Conservation (phyloP, 2,329 filamentous ascomycete genomes). For the Pyricularia grisea region DNA sequence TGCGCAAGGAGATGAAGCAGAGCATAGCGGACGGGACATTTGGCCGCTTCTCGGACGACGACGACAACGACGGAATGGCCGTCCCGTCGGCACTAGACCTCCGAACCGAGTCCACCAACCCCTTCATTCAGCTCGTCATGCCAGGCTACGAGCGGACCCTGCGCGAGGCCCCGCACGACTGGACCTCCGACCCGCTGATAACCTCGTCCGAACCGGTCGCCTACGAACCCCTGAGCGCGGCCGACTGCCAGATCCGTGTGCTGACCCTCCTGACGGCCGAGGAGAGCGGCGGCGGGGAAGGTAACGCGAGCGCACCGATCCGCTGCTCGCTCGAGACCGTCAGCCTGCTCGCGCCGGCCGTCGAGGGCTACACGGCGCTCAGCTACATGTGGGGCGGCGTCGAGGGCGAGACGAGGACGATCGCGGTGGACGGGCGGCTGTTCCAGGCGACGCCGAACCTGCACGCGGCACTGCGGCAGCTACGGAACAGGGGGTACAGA, state of each 20-base stretch:
- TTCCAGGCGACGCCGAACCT: slow-evolving; percentile 8
- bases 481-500: slow-evolving; percentile 3
- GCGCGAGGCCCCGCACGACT: background rate
- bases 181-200: background rate
- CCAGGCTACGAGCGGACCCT: background rate
- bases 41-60: background rate
- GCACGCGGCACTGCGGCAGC: slow-evolving; percentile 8
- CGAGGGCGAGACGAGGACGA: background rate
- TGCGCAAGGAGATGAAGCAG: slow-evolving; percentile 1
- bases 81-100: background rate
- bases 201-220: background rate
- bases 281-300: background rate
- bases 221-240: background rate
- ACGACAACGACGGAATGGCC: background rate
- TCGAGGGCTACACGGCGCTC: slow-evolving; percentile 1
- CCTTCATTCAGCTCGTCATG: background rate
- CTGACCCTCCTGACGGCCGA: background rate
- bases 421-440: background rate
- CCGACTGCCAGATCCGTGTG: slow-evolving; percentile 1
- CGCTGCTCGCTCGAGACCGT: slow-evolving; percentile 1
- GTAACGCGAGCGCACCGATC: background rate
- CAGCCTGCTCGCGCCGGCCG: background rate
- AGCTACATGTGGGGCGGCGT: slow-evolving; percentile 1
- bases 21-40: background rate
- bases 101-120: background rate